Percentiles rank a stretch among this genome's conserved stretches.
These are phyloP conservation scores for Aspergillus carlsbadensis DNA, from an alignment of 495 filamentous ascomycete genomes.

Conservation along the genomic window DNA sequence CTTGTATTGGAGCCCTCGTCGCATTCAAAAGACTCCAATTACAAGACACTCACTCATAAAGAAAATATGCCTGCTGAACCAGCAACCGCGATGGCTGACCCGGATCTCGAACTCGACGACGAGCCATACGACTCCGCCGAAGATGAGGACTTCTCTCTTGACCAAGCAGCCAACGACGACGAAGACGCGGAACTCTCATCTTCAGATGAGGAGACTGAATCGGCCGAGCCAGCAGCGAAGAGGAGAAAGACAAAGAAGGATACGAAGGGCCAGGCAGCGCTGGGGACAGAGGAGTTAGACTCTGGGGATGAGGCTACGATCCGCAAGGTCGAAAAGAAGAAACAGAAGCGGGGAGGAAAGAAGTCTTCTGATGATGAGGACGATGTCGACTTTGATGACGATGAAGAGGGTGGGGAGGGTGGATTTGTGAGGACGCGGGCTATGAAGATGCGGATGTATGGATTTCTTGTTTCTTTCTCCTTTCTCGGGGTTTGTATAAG, in stretches of 20 bases:
- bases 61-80: conserved; percentile 30
- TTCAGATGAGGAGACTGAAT: conserved; percentile 31
- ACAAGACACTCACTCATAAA: not conserved
- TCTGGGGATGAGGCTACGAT: conserved; percentile 84
- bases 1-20: not conserved
- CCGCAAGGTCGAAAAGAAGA: conserved; percentile 53
- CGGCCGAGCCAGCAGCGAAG: conserved; percentile 37
- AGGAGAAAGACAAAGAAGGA: conserved; percentile 37
- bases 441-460: conserved; percentile 60
- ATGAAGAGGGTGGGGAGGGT: conserved; percentile 67
- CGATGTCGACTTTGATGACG: conserved; percentile 46
- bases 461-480: conserved; percentile 7
- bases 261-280: conserved; percentile 11
- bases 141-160: conserved; percentile 73
- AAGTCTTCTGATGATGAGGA: conserved; percentile 25
- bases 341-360: conserved; percentile 44
- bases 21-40: not conserved
- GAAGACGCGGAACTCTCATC: conserved; percentile 28
- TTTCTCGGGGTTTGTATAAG: not conserved
- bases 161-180: conserved; percentile 47
- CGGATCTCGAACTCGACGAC: conserved; percentile 37
- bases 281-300: conserved; percentile 42
- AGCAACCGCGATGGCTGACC: conserved; percentile 18
- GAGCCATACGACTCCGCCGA: conserved; percentile 70
- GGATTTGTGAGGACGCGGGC: conserved; percentile 81